Evolutionary conservation across 768 basidiomycete species (phyloP).

Genomic region (Coprinopsis sp.): DNA sequence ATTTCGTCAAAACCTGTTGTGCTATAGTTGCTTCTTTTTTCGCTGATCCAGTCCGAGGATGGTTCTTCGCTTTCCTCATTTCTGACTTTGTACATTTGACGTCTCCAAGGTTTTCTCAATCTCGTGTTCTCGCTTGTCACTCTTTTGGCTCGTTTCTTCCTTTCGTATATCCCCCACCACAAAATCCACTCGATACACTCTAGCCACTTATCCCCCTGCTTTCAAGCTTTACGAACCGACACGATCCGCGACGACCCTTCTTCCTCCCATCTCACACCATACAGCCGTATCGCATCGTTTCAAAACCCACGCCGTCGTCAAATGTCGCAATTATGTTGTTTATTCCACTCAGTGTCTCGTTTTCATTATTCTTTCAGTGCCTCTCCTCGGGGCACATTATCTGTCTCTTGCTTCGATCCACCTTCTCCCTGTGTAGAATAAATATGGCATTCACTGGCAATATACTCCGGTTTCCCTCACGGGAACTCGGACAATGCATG

Average conservation of each 20-base stretch:
- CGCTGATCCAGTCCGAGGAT: not conserved
- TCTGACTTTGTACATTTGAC: not conserved
- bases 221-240: no score
- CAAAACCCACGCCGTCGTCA: constrained; percentile 33
- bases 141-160: constrained; percentile 1
- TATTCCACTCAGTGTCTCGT: constrained; percentile 12
- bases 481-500: no score
- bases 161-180: constrained; percentile 1
- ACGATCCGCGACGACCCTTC: no score
- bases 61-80: no score
- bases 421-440: constrained; percentile 3
- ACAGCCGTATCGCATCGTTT: constrained; percentile 41
- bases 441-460: constrained; percentile 1
- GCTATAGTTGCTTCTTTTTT: not conserved
- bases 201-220: constrained; percentile 25
- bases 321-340: constrained; percentile 41
- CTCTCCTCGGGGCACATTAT: constrained; percentile 10
- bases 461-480: not conserved
- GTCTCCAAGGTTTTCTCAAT: constrained; percentile 1
- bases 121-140: not conserved
- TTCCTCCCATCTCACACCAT: no score
- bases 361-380: constrained; percentile 12
- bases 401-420: not conserved
- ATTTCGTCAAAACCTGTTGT: not conserved
- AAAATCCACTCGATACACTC: constrained; percentile 9